Base-by-base conservation (phyloP, 192 early-diverging fungal genomes). In the Helicostylum pulchrum region DNA sequence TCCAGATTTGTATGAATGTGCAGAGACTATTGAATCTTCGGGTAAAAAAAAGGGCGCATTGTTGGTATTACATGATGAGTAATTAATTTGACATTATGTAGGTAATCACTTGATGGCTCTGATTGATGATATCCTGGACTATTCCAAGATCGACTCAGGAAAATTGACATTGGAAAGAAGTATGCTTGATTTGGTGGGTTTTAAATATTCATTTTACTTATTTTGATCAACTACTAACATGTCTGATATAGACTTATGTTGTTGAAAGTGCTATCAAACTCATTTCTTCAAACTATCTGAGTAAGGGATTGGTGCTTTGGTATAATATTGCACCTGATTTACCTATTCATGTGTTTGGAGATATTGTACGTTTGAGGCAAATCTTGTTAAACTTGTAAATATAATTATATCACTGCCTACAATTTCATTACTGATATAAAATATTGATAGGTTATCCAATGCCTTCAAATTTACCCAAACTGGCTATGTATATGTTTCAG, bases 61-160 rank as follows among this genome's bases (percentile, higher is more conserved):
- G 5, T 39, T 3, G 36, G 5, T 5, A 39, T 39, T 39, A 3
- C 0, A 26, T 26, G 26, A 0, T 26, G 26, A 26, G 26, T 26
- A 26, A 26, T 26, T 26, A 26, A 26, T 26, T 26, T 26, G 2
- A 2, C 26, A 26, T 26, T 39, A 5, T 39, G 10, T 62, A 61
- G 67, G 60, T 17, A 61, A 62, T 15, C 80, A 82, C 52, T 77
- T 88, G 43, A 59, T 87, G 62, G 72, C 76, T n/a, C 73, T 94
- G 26, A 84, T 94, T 57, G 85, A 94, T 72, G 86, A 90, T 68
- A 84, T 94, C 61, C 69, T 92, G 15, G 91, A 92, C 59, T 76
- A 88, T 61, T 88, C 87, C 44, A 91, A 89, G 78, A 84, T 92
- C 36, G 92, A 93, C 67, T 87, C 88, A 26, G 89, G 88, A 20